Base-by-base conservation (phyloP, 1,284 basidiomycete species). In the Cutaneotrichosporon arboriforme region DNA sequence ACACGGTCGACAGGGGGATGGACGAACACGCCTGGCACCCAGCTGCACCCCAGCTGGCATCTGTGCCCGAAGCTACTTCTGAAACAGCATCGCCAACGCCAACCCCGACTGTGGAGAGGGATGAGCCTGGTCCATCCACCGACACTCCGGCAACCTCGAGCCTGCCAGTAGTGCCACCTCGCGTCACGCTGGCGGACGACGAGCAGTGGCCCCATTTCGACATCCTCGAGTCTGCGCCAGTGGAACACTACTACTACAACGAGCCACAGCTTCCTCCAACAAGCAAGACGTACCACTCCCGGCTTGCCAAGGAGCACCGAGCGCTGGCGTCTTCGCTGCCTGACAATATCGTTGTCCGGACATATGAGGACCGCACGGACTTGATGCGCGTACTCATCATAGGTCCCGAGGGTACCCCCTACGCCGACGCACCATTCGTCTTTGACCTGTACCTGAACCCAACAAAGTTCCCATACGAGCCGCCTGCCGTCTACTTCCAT, bases 371-470 rank as follows among this genome's bases (percentile, higher is more conserved):
- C 68, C 83, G 92, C 20, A 79, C 83, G 36, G 92, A 97, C 76
- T 80, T 97, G 22, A 73, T 96, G 55, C 82, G 92, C 34, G 88
- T 83, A 62, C 78, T 97, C 51, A 96, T 96, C 62, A 85, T 97
- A 60, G 92, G 92, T 12, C 90, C 91, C 54, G 84, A 88, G 65
- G 92, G 92, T 56, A 97, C 92, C 8, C 92, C 92, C 37, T 93
- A 92, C 65, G 84, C 90, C 70, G 86, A 94, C 71, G 90, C 90
- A 18, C 91, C 92, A 0, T 93, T 96, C 72, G 84, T 96, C 26
- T 92, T 96, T 55, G 92, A 97, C 75, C 90, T 93, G 82, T 85
- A 86, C 80, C 80, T 94, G 23, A 86, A 89, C 66, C 86, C 88
- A 8, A 84, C 85, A 2, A 76, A 70, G 66, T 97, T 91, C 72